These are phyloP conservation scores for Xylaria sp. DNA, from an alignment of 2,329 filamentous ascomycete genomes.

Conservation along the genomic window DNA sequence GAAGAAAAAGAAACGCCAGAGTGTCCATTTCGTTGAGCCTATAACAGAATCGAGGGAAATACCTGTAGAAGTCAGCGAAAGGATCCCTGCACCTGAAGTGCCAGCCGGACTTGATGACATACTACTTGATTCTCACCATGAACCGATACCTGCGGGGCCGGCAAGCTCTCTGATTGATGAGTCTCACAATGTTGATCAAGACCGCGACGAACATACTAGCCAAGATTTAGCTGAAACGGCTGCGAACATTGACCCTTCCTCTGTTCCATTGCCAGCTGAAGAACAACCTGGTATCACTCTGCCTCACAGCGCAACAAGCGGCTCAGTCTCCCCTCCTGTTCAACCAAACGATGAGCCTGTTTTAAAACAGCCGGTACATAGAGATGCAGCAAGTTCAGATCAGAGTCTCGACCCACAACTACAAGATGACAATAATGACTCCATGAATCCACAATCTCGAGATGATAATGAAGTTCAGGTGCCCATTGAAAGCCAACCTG, in stretches of 20 bases:
- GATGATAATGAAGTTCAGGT: not conserved
- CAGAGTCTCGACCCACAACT: not conserved
- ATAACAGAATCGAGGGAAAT: slow-evolving; percentile 38
- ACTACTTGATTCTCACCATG: not conserved
- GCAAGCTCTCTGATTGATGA: not conserved
- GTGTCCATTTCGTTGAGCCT: slow-evolving; percentile 42
- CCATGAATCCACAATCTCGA: slow-evolving; percentile 2
- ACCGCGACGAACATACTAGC: not conserved
- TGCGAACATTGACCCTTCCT: slow-evolving; percentile 17
- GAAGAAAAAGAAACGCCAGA: slow-evolving; percentile 44
- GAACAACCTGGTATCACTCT: slow-evolving; percentile 12
- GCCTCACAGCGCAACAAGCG: not conserved
- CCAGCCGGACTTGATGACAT: slow-evolving; percentile 31
- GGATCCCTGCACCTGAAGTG: slow-evolving; percentile 25
- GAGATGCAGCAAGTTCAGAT: not conserved
- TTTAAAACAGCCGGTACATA: not conserved
- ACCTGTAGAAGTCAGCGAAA: slow-evolving; percentile 23
- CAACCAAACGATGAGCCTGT: not conserved
- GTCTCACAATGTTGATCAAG: not conserved
- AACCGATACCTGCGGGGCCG: slow-evolving; percentile 3
- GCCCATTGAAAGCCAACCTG: not conserved
- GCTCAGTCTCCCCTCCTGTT: not conserved
- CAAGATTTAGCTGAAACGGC: not conserved
- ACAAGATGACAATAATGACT: slow-evolving; percentile 6
- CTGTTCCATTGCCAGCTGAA: slow-evolving; percentile 25